Base-by-base conservation (phyloP, 768 basidiomycete species). In the Lactarius pseudohatsudake region DNA sequence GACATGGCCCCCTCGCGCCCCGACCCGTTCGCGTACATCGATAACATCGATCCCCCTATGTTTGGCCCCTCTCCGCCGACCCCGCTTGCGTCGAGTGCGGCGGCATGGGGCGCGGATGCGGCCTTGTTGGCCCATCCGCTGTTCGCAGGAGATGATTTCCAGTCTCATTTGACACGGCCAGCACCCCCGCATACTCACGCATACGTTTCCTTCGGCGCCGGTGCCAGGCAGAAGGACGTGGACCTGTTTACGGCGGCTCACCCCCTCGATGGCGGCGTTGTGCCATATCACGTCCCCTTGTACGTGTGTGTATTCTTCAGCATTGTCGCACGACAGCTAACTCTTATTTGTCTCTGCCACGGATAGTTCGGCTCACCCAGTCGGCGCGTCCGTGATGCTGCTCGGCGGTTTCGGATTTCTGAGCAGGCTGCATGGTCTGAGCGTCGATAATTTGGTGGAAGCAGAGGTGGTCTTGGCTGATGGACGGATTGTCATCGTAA, bases 391-490 rank as follows among this genome's bases (percentile, higher is more conserved):
- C 11, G 85, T 90, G 65, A 90, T 92, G 90, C 77, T 92, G 66
- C 82, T 91, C 3, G 94, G 91, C 20, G 95, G 95, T 1, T 96
- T 96, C 72, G 95, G 95, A 1, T 88, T 96, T 78, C 79, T 95
- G 54, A 88, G 91, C 60, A 84, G 95, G 60, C 77, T 94, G 71
- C 85, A 89, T 68, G 95, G 95, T 7, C 80, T 97, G 62, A 94
- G 92, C 65, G 85, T 94, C 73, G 95, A 98, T 75, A 92, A 91
- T 73, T 78, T 96, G 30, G 90, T 96, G 6, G 94, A 97, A 73
- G 90, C 91, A 0, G 95, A 98, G 76, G 88, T 95, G 77, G 95
- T 97, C 2, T 81, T 95, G 20, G 90, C 94, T 4, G 93, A 96
- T 76, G 95, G 95, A 5, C 79, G 86, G n/a, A 90, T 97, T 56